Conservation (phyloP, 169 alveolate species). For the Cryptosporidium felis region DNA sequence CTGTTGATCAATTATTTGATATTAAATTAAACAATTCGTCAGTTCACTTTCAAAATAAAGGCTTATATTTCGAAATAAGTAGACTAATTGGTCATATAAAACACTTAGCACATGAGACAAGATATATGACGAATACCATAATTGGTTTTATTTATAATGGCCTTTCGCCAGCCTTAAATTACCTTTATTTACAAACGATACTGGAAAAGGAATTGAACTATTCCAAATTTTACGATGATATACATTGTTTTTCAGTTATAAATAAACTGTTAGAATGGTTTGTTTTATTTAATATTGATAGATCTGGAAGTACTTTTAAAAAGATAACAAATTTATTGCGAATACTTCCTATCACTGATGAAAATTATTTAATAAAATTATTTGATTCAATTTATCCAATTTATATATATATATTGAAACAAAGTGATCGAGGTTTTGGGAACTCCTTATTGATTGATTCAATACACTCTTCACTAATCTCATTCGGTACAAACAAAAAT, state of each 20-base stretch:
- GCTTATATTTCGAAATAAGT: too few relatives aligned
- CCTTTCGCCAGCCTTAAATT: neutral
- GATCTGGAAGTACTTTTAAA: neutral
- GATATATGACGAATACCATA: neutral
- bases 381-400: conserved; percentile 39
- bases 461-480: neutral
- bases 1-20: too few relatives aligned
- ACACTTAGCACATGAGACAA: neutral
- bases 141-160: conserved; percentile 10
- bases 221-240: conserved; percentile 4
- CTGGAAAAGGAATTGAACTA: neutral
- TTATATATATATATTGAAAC: neutral
- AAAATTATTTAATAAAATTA: neutral
- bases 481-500: conserved; percentile 45
- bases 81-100: too few relatives aligned
- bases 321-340: neutral
- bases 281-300: neutral
- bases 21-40: too few relatives aligned
- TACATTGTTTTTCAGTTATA: conserved; percentile 2
- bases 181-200: neutral
- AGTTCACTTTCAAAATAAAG: too few relatives aligned
- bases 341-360: neutral
- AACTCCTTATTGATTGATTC: neutral
- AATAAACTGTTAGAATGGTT: neutral
- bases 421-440: neutral